A percentile compares a stretch with the other conserved stretches of the same genome.
Evolutionary conservation across 192 early-diverging fungal genomes (phyloP).

Genomic region (Coemansia sp.): DNA sequence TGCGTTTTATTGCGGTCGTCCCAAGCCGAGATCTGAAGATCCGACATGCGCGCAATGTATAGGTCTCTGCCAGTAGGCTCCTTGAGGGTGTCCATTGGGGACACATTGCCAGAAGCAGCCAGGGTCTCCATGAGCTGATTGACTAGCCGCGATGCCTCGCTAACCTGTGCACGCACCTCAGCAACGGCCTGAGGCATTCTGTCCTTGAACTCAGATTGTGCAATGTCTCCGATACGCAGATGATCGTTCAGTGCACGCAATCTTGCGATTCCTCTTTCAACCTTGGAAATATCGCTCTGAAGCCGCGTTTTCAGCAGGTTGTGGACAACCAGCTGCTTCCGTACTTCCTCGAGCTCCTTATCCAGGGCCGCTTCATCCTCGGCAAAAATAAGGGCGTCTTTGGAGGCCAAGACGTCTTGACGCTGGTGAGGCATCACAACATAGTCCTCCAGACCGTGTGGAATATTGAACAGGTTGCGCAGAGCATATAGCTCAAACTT

Average conservation of each 20-base stretch:
- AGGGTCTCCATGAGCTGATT: slow-evolving; percentile 33
- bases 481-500: slow-evolving; percentile 77
- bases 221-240: slow-evolving; percentile 32
- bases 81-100: slow-evolving; percentile 29
- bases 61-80: slow-evolving; percentile 48
- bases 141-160: slow-evolving; percentile 28
- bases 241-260: slow-evolving; percentile 47
- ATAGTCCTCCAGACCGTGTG: slow-evolving; percentile 49
- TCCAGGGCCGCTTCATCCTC: slow-evolving; percentile 49
- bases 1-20: slow-evolving; percentile 28
- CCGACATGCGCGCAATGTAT: slow-evolving; percentile 46
- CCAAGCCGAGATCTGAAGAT: slow-evolving; percentile 35
- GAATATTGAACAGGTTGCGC: slow-evolving; percentile 74
- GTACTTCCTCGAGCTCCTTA: slow-evolving; percentile 34
- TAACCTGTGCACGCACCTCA: slow-evolving; percentile 23
- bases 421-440: slow-evolving; percentile 42
- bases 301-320: slow-evolving; percentile 36
- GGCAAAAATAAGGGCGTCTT: slow-evolving; percentile 22
- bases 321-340: slow-evolving; percentile 35
- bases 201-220: slow-evolving; percentile 16
- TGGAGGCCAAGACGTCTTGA: background rate
- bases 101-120: slow-evolving; percentile 7
- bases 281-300: slow-evolving; percentile 28
- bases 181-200: slow-evolving; percentile 13
- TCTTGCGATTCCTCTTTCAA: slow-evolving; percentile 32